Base-by-base conservation (phyloP, 352 stramenopile genomes). In the Lagenidium sp. region DNA sequence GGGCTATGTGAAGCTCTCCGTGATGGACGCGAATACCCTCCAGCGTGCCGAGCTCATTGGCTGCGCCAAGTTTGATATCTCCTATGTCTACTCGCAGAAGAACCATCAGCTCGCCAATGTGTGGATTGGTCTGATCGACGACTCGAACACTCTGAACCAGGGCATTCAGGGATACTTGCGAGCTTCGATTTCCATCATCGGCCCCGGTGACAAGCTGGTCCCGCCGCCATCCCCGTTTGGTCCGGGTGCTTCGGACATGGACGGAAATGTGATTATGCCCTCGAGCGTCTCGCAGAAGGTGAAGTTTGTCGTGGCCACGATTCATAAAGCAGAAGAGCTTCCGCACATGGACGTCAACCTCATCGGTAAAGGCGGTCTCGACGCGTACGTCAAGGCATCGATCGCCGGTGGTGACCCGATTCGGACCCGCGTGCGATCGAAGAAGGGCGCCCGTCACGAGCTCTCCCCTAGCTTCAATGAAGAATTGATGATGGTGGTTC, bases 141-240 rank as follows among this genome's bases (percentile, higher is more conserved):
- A 81, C 19, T 55, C 68, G 12, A 85, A 82, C 46, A 82, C 73
- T 1, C 60, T 72, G 22, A 92, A 95, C 49, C 61, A 85, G 47
- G 84, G 86, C 2, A 81, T 96, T 18, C 88, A 97, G 53, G 88
- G 88, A 19, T 97, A 96, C 35, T 53, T 96, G 16, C 85, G 87
- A 44, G 70, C 89, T 0, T 94, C 78, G 0, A 77, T 97, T 39
- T 79, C 81, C 1, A 83, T 97, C 21, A 64, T 96, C 45, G 87
- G 87, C 21, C 85, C 85, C 16, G 81, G 75, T 2, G 84, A 95
- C 44, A 94, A 89, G 44, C 60, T 91, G 6, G 43, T 86, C 15
- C 65, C 74, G 0, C 78, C 78, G 12, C 78, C 78, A 8, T 81
- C 68, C 5, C 78, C 74, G 0, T 84, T 85, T 43, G 64, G 63